Conservation (phyloP, 306 rosid species). For the Mimosa pudica region DNA sequence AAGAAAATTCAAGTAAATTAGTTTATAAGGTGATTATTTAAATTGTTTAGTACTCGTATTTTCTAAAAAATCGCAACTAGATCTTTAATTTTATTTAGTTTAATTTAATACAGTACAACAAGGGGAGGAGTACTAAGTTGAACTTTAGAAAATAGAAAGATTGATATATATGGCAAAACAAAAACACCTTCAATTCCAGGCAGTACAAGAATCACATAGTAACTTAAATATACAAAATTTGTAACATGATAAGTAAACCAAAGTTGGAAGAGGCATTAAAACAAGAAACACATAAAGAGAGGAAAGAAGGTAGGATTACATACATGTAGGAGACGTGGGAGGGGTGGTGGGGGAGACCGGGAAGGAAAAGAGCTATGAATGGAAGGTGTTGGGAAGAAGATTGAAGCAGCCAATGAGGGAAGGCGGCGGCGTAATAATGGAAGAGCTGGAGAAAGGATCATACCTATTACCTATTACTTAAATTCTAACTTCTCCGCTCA, state of each 20-base stretch:
- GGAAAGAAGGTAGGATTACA: slow-evolving; percentile 39
- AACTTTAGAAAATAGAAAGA: too few species aligned
- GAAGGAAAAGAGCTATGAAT: slow-evolving; percentile 1
- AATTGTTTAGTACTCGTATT: too few species aligned
- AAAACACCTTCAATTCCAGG: neutral
- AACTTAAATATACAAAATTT: neutral
- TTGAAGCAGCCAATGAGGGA: neutral
- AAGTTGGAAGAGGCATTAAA: too few species aligned
- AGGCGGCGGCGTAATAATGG: neutral
- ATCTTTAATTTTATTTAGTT: too few species aligned
- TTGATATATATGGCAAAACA: neutral
- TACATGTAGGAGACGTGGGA: slow-evolving; percentile 66
- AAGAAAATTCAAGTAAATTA: too few species aligned
- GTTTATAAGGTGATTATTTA: too few species aligned
- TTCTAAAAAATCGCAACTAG: too few species aligned
- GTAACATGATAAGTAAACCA: neutral
- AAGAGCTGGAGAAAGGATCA: slow-evolving; percentile 41
- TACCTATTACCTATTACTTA: slow-evolving; percentile 31
- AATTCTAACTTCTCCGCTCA: slow-evolving; percentile 75
- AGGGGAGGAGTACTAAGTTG: too few species aligned
- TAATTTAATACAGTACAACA: too few species aligned
- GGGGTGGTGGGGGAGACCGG: slow-evolving; percentile 44
- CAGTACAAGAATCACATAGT: neutral
- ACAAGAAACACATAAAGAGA: neutral
- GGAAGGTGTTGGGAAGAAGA: slow-evolving; percentile 38